Evolutionary conservation across 2,329 filamentous ascomycete species (phyloP).

Genomic region (Alternaria ethzedia): DNA sequence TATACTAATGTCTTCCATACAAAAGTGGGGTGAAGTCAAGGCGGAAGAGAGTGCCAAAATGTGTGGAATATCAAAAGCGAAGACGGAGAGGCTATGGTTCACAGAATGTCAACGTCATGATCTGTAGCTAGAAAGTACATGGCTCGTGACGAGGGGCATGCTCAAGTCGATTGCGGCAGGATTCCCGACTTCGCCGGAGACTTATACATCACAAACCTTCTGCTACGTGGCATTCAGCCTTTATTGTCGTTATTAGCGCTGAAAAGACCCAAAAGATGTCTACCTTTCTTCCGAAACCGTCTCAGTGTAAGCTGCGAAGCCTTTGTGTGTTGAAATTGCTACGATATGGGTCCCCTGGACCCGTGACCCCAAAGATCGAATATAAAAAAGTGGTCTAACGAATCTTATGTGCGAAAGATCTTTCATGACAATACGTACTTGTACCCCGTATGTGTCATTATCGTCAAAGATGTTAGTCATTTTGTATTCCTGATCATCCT

Average conservation of each 20-base stretch:
- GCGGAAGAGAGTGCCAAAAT: not conserved
- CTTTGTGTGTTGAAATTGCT: not conserved
- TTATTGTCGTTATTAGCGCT: not conserved
- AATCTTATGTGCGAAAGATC: not conserved
- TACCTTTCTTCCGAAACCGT: not conserved
- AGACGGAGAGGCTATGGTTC: not conserved
- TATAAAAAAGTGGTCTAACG: not conserved
- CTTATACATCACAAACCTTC: not conserved
- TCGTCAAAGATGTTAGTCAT: not conserved
- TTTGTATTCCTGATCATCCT: not conserved
- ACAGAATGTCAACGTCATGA: not conserved
- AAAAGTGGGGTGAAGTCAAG: not conserved
- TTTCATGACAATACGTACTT: not conserved
- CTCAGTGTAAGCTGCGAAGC: not conserved
- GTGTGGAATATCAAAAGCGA: not conserved
- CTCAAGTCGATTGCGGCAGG: not conserved
- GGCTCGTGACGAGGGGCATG: not conserved
- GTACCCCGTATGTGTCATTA: not conserved
- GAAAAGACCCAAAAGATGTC: not conserved
- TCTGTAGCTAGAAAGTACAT: not conserved
- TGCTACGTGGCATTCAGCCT: not conserved
- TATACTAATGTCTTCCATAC: not conserved
- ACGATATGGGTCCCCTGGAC: not conserved
- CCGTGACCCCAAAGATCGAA: not conserved
- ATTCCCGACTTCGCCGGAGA: not conserved